Evolutionary conservation across 768 basidiomycete genomes (phyloP).

Genomic region (Steccherinum ochraceum): DNA sequence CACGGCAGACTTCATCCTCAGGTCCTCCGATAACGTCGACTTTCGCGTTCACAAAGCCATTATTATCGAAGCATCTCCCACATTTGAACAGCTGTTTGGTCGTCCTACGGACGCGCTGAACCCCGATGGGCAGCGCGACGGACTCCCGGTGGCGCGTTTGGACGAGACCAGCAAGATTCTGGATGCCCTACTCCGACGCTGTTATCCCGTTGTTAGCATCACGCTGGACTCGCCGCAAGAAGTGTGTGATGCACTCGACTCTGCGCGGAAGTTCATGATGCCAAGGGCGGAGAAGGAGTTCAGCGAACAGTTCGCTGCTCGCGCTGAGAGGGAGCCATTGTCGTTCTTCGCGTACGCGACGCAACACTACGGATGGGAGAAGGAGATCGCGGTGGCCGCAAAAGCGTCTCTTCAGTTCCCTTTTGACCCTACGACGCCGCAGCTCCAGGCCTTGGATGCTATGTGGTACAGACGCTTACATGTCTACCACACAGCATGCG

Average conservation of each 20-base stretch:
- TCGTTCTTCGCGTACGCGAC: too few relatives aligned
- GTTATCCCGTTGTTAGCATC: slow-evolving; percentile 8
- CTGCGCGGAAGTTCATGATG: slow-evolving; percentile 20
- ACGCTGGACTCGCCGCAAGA: background rate
- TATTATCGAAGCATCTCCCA: slow-evolving; percentile 22
- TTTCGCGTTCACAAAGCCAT: slow-evolving; percentile 24
- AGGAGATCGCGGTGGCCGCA: too few relatives aligned
- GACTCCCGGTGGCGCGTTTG: slow-evolving; percentile 4
- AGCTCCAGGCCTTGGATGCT: too few relatives aligned
- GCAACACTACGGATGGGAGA: too few relatives aligned
- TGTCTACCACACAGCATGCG: too few relatives aligned
- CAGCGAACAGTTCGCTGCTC: background rate
- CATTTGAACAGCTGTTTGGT: slow-evolving; percentile 24
- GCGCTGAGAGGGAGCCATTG: too few relatives aligned
- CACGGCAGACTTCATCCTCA: slow-evolving; percentile 22
- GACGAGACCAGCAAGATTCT: slow-evolving; percentile 12
- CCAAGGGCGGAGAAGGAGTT: slow-evolving; percentile 4
- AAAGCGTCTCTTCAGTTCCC: too few relatives aligned
- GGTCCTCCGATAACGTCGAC: slow-evolving; percentile 20
- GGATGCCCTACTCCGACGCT: slow-evolving; percentile 8
- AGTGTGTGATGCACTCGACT: slow-evolving; percentile 5
- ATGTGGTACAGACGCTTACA: too few relatives aligned
- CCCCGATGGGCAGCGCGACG: background rate
- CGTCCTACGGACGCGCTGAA: slow-evolving; percentile 1
- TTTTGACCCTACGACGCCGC: too few relatives aligned